These are phyloP conservation scores for Penicillium manginii DNA, from an alignment of 495 filamentous ascomycete species.

Conservation along the genomic window DNA sequence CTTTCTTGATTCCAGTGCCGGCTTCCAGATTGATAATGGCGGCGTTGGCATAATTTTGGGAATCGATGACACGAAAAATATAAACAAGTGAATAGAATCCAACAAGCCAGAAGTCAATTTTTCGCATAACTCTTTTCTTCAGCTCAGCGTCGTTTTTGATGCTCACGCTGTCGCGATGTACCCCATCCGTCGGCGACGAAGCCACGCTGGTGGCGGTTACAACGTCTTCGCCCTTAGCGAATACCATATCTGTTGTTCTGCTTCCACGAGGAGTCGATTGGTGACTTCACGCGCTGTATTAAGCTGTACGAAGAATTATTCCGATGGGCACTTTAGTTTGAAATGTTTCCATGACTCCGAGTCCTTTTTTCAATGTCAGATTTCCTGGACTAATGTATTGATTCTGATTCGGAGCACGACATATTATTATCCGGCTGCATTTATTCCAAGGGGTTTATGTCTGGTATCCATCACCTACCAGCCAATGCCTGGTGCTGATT, in stretches of 20 bases:
- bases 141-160: slow-evolving; percentile 15
- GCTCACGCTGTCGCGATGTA: not conserved
- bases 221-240: slow-evolving; percentile 8
- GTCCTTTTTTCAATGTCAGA: not conserved
- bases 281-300: no score
- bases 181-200: slow-evolving; percentile 12
- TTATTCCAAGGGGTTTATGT: not conserved
- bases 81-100: slow-evolving; percentile 49
- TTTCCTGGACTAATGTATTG: not conserved
- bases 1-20: slow-evolving; percentile 47
- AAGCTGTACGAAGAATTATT: no score
- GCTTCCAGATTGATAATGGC: slow-evolving; percentile 52
- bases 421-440: slow-evolving; percentile 6
- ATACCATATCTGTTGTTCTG: slow-evolving; percentile 8
- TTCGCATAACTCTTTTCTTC: slow-evolving; percentile 37
- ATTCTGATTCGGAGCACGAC: not conserved
- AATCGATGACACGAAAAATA: slow-evolving; percentile 45
- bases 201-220: slow-evolving; percentile 11
- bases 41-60: slow-evolving; percentile 47
- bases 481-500: slow-evolving; percentile 1
- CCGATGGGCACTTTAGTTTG: no score
- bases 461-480: no score
- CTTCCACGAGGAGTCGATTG: no score
- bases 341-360: no score
- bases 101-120: slow-evolving; percentile 48